Evolutionary conservation across 2,329 filamentous ascomycete genomes (phyloP).

Genomic region (Bimuria novae-zelandiae): DNA sequence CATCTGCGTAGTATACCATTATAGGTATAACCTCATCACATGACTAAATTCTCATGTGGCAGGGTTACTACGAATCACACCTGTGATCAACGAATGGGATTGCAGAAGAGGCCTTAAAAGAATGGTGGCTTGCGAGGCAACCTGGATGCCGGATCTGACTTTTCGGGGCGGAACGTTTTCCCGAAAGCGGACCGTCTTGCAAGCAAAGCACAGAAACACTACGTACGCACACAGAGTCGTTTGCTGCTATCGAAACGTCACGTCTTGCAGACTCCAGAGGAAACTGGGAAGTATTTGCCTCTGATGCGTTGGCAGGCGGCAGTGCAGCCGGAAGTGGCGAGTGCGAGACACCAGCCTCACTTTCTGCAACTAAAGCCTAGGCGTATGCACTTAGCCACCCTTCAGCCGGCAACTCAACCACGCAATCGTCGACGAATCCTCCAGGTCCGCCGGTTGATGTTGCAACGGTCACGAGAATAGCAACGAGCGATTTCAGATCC

Average conservation of each 20-base stretch:
- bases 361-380: constrained; percentile 25
- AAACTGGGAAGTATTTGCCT: constrained; percentile 14
- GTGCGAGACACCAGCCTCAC: constrained; percentile 41
- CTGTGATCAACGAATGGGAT: constrained; percentile 32
- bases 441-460: constrained; percentile 19
- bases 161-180: constrained; percentile 29
- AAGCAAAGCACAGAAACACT: too few relatives aligned
- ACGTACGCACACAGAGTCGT: too few relatives aligned
- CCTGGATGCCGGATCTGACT: constrained; percentile 34
- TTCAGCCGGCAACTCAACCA: constrained; percentile 20
- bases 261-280: neutral
- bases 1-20: constrained; percentile 15
- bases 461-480: constrained; percentile 37
- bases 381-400: constrained; percentile 39
- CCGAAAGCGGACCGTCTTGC: neutral
- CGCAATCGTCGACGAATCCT: constrained; percentile 16
- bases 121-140: constrained; percentile 33
- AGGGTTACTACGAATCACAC: constrained; percentile 31
- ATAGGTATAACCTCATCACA: constrained; percentile 32
- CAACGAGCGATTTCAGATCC: constrained; percentile 16
- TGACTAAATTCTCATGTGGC: constrained; percentile 37
- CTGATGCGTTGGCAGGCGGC: constrained; percentile 36
- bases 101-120: constrained; percentile 30
- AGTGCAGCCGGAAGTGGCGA: neutral
- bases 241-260: neutral